A percentile compares a stretch with the other conserved stretches of the same genome.
Evolutionary conservation across 2,329 filamentous ascomycete genomes (phyloP).

Genomic region (Neurospora crassa): DNA sequence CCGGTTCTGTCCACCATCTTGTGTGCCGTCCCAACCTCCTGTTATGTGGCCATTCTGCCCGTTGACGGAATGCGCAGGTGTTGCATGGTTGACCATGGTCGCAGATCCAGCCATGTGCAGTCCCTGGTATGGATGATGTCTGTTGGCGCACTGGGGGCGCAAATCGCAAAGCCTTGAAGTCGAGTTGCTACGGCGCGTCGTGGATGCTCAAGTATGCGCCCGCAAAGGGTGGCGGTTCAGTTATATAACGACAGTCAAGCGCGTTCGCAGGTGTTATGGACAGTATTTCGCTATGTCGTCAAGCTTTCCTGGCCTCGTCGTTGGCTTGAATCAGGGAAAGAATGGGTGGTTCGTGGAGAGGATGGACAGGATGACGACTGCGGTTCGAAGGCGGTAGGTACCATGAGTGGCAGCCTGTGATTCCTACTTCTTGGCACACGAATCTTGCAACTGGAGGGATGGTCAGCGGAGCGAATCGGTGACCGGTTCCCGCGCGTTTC

Average conservation of each 20-base stretch:
- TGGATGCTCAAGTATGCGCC: background rate
- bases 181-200: background rate
- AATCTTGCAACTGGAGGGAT: background rate
- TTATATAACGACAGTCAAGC: background rate
- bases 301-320: background rate
- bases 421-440: background rate
- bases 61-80: conserved; percentile 11
- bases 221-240: background rate
- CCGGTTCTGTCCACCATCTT: background rate
- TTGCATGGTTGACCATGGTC: conserved; percentile 19
- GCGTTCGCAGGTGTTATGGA: background rate
- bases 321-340: background rate
- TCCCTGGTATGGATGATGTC: background rate
- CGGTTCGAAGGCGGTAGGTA: background rate
- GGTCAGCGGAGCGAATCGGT: background rate
- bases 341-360: background rate
- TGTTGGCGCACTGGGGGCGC: background rate
- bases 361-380: background rate
- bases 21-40: background rate
- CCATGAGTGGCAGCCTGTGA: background rate
- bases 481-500: background rate
- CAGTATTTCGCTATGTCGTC: background rate
- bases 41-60: conserved; percentile 18
- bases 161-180: background rate
- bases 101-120: conserved; percentile 14